A percentile compares a stretch with the other conserved stretches of the same genome.
These are phyloP conservation scores for Anisodus acutangulus DNA, from an alignment of 257 asterid genomes.

Conservation along the genomic window DNA sequence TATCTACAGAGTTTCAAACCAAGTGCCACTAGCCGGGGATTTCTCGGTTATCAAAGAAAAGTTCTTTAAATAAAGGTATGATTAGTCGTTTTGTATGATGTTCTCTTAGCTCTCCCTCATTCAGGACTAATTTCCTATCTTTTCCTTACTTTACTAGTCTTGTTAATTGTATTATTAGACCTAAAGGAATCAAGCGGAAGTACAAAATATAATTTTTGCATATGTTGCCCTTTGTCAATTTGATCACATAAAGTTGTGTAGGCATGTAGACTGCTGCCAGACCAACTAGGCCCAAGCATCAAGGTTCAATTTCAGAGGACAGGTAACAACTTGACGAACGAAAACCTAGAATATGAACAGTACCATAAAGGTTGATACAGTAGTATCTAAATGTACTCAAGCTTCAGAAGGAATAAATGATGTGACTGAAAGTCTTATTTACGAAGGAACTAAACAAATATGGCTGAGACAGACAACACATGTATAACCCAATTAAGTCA, in stretches of 20 bases:
- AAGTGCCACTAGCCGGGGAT: conserved; percentile 4
- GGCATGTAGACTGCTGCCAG: neutral
- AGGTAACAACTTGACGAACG: neutral
- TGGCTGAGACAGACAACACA: neutral
- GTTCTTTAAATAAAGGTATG: conserved; percentile 1
- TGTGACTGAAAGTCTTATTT: neutral
- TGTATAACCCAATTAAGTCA: neutral
- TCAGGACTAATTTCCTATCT: neutral
- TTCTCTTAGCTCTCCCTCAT: conserved; percentile 7
- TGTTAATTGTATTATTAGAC: neutral
- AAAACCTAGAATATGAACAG: neutral
- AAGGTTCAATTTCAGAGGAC: conserved; percentile 16
- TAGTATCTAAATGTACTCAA: conserved; percentile 15
- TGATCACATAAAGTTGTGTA: neutral
- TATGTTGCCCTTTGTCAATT: neutral
- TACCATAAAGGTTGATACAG: neutral
- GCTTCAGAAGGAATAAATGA: neutral
- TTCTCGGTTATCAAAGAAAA: neutral
- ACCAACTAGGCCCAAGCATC: conserved; percentile 21
- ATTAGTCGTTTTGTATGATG: neutral
- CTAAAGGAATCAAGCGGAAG: conserved; percentile 4
- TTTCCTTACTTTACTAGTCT: neutral
- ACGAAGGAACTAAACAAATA: neutral
- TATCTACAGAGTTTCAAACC: conserved; percentile 8
- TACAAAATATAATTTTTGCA: neutral